Evolutionary conservation across 2,329 filamentous ascomycete species (phyloP), one percentile per base, ranked within the genome.

Genomic region (Phyllosticta citribraziliensis): DNA sequence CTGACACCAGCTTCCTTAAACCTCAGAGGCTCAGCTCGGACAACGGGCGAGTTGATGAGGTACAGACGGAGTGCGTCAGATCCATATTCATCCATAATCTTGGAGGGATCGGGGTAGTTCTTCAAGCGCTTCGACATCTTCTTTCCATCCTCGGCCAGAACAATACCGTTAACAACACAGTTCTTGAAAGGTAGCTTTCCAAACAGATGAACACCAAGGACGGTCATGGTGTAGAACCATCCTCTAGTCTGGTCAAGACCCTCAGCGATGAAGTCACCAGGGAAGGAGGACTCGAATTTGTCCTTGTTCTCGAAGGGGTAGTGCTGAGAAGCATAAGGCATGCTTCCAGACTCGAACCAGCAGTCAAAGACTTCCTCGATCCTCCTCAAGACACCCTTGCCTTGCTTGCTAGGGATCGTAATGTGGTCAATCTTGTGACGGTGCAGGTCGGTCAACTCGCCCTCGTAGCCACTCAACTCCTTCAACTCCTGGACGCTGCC

Each of bases 121-220:
- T 97, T 95, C 62, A 96, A 80, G 59, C 93, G 85, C 77, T 97
- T 97, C 6, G 91, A 96, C 93, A 97, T 97, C 80, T 97, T 97
- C 80, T 96, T 97, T 61, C 93, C 93, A 70, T 96, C 91, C 72
- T 96, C 91, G 0, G 92, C 92, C 51, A 97, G 82, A 4, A 97
- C 91, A 64, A 96, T 94, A 56, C 92, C 92, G 70, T 96, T 97
- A 64, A 96, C 91, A n/a, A 97, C 89, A 68, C 91, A 95, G 73
- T 96, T 97, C 76, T 94, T 87, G 81, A 96, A 97, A 0, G 93
- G 91, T 2, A 91, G 84, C 40, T 85, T 83, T 52, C 88, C 88
- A 68, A 94, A 96, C 3, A 97, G 81, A 71, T 96, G 89, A 8
- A 89, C 94, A 35, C 92, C 92, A 55, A 97, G 79, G 10, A 97